phyloP scores from a whole-genome alignment of 352 stramenopile species.

The Phytopythium chamaehyphon region DNA sequence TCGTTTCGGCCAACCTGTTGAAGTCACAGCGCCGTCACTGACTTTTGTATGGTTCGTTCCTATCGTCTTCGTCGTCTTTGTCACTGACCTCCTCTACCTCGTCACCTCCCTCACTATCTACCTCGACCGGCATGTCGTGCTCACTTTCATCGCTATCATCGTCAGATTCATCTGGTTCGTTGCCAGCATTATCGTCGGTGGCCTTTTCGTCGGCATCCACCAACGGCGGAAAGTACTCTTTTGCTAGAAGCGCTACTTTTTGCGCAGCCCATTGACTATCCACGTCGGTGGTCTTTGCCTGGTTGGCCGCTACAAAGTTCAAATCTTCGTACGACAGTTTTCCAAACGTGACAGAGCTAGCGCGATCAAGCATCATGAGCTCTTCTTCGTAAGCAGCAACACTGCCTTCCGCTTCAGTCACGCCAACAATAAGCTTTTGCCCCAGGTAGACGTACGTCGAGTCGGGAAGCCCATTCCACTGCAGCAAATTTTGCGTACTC shows the following conservation, averaged over 20 bases:
- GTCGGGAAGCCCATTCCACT: constrained; percentile 68
- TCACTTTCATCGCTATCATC: constrained; percentile 25
- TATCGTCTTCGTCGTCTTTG: constrained; percentile 8
- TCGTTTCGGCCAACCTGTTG: background rate
- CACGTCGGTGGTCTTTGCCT: constrained; percentile 44
- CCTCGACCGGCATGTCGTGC: constrained; percentile 30
- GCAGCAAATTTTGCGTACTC: constrained; percentile 58
- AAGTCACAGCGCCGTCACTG: too few relatives aligned
- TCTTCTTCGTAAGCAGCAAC: constrained; percentile 37
- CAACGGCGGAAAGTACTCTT: constrained; percentile 59
- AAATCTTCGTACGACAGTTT: constrained; percentile 65
- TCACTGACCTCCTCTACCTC: constrained; percentile 11
- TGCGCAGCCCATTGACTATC: constrained; percentile 57
- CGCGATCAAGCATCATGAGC: constrained; percentile 49
- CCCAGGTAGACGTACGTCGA: constrained; percentile 70
- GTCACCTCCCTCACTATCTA: constrained; percentile 7
- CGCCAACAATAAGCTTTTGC: constrained; percentile 69
- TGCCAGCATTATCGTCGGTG: constrained; percentile 8
- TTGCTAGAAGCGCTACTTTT: constrained; percentile 48
- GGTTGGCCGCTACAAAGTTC: constrained; percentile 56
- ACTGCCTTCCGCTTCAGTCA: constrained; percentile 28
- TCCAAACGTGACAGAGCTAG: constrained; percentile 39
- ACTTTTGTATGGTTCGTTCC: constrained; percentile 1
- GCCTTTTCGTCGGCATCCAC: constrained; percentile 21
- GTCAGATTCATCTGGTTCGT: constrained; percentile 11